Evolutionary conservation across 768 basidiomycete genomes (phyloP).

Genomic region (Calocybe indica): DNA sequence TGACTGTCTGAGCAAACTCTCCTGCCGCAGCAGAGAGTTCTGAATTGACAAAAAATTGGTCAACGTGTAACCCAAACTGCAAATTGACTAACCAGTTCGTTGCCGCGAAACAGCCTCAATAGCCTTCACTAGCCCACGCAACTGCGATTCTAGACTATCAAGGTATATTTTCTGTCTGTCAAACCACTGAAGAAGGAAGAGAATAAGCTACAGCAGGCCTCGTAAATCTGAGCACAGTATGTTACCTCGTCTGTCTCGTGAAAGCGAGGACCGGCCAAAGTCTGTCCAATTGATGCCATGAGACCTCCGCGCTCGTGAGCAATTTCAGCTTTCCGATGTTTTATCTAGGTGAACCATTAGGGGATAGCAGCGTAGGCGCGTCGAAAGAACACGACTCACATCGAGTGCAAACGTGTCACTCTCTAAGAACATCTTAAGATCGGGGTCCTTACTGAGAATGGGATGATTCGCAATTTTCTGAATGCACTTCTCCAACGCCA

Average conservation of each 20-base stretch:
- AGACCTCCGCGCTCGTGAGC: constrained; percentile 77
- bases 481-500: constrained; percentile 84
- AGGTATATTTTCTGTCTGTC: constrained; percentile 81
- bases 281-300: constrained; percentile 78
- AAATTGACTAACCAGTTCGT: constrained; percentile 50
- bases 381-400: constrained; percentile 39
- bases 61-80: background rate
- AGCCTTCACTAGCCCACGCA: constrained; percentile 80
- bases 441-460: constrained; percentile 80
- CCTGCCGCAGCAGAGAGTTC: constrained; percentile 65
- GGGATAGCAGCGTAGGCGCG: background rate
- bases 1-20: constrained; percentile 76
- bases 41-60: constrained; percentile 15
- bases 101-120: constrained; percentile 84
- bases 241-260: constrained; percentile 83
- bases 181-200: constrained; percentile 63
- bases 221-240: background rate
- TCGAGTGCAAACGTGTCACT: constrained; percentile 89
- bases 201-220: background rate
- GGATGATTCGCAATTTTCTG: constrained; percentile 93
- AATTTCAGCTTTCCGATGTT: constrained; percentile 76
- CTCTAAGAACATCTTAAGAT: constrained; percentile 87
- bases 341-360: constrained; percentile 50
- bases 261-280: constrained; percentile 74
- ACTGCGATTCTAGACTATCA: constrained; percentile 85